These are phyloP conservation scores for Friedmanniomyces simplex DNA, from an alignment of 495 filamentous ascomycete species.

Conservation along the genomic window DNA sequence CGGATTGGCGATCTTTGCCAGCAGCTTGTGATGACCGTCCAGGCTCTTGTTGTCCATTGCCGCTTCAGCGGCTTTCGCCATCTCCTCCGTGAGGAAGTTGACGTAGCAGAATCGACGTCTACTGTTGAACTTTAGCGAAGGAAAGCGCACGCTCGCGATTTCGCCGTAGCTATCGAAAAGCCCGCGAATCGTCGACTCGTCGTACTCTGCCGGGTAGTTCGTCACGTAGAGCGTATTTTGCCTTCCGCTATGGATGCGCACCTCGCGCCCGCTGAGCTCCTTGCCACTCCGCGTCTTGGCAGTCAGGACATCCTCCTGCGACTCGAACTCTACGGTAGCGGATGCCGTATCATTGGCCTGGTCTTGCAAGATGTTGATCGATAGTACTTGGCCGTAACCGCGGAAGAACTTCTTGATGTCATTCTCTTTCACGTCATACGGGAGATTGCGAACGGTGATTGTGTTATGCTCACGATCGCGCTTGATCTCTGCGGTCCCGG, in stretches of 20 bases:
- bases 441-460: constrained; percentile 67
- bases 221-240: constrained; percentile 77
- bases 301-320: constrained; percentile 63
- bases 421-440: constrained; percentile 53
- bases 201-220: constrained; percentile 79
- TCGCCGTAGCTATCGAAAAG: constrained; percentile 72
- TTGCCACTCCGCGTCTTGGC: constrained; percentile 76
- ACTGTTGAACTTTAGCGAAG: constrained; percentile 78
- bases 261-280: constrained; percentile 54
- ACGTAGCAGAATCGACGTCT: constrained; percentile 90
- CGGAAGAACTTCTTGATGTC: constrained; percentile 80
- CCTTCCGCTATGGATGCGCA: constrained; percentile 61
- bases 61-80: constrained; percentile 39
- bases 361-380: constrained; percentile 51
- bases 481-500: constrained; percentile 40
- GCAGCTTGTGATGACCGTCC: constrained; percentile 53
- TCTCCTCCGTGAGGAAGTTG: constrained; percentile 53
- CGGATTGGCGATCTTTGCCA: constrained; percentile 78
- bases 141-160: constrained; percentile 77
- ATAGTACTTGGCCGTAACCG: constrained; percentile 75
- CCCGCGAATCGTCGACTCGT: constrained; percentile 66
- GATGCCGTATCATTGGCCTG: constrained; percentile 48
- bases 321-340: constrained; percentile 76
- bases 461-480: constrained; percentile 86
- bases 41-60: constrained; percentile 57